A percentile compares a stretch with the other conserved stretches of the same genome.
Conservation (phyloP, 306 rosid species). For the Vachellia collinsii region DNA sequence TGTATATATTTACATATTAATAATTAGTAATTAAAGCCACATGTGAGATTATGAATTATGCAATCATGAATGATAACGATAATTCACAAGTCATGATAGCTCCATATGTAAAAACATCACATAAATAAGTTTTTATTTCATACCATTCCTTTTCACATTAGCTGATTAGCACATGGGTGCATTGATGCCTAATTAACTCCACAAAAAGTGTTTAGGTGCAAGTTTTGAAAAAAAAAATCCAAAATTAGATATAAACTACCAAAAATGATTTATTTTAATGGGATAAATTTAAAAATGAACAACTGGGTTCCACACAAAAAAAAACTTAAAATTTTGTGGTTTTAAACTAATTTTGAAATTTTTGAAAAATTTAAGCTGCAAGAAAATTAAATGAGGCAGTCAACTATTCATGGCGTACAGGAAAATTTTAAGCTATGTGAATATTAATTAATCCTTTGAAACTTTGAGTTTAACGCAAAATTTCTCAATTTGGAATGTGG, state of each 20-base stretch:
- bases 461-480: background rate
- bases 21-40: constrained; percentile 39
- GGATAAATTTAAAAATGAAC: background rate
- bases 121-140: background rate
- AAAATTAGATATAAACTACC: background rate
- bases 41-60: constrained; percentile 49
- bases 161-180: constrained; percentile 45
- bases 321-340: no score
- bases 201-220: background rate
- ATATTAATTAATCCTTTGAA: background rate
- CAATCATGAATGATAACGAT: constrained; percentile 48
- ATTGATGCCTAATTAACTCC: background rate
- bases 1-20: background rate
- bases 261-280: no score
- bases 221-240: background rate
- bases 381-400: background rate
- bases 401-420: background rate
- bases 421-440: no score
- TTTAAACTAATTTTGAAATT: no score
- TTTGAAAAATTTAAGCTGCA: no score
- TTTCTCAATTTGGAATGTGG: background rate
- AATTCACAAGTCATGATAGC: constrained; percentile 37
- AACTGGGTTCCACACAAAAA: background rate
- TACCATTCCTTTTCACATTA: constrained; percentile 40
- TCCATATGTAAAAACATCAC: constrained; percentile 29